Base-by-base conservation (phyloP, 2,329 filamentous ascomycete genomes). In the Aspergillus sp. region DNA sequence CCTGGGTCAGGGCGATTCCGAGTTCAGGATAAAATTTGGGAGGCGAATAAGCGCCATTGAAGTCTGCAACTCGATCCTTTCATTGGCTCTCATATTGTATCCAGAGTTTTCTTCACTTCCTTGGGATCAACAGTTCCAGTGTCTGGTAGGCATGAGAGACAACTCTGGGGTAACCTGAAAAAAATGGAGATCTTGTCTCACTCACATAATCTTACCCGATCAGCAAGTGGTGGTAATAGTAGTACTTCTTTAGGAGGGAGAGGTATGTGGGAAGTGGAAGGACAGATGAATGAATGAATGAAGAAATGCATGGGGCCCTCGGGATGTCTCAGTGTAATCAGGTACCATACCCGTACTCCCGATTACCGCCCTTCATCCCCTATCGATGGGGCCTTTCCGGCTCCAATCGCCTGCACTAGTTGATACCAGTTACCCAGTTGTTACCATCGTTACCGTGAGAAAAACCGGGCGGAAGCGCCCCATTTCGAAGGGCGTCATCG, bases 1-100 rank as follows among this genome's bases (percentile, higher is more conserved):
- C 54, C 54, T 44, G 57, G 58, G 56, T 47, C 38, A 58, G 55
- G 58, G 55, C 58, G 52, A 61, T 56, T 56, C 58, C 55, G 50
- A 59, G 54, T 30, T 42, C 41, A 32, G 54, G 54, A 39, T 54
- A 32, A 27, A 27, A 54, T 36, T 54, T 54, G 51, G 51, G 51
- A 61, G 54, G 54, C 44, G 38, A 42, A 50, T 44, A 57, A 21
- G 19, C 47, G 48, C 38, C 41, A 38, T 60, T 57, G 53, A 54
- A 21, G 41, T 44, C 19, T 8, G 41, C 41, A 21, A 27, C 48
- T 53, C 32, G 13, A 58, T 32, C 41, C 17, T 17, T 49, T 49
- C 21, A 49, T 50, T 30, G 47, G 47, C 47, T 17, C 47, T n/a
- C n/a, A 30, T 11, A 25, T 30, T 44, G 10, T 15, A 50, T n/a